A percentile compares a stretch with the other conserved stretches of the same genome.
These are phyloP conservation scores for Capsella rubella DNA, from an alignment of 441 rosid species.

Conservation along the genomic window DNA sequence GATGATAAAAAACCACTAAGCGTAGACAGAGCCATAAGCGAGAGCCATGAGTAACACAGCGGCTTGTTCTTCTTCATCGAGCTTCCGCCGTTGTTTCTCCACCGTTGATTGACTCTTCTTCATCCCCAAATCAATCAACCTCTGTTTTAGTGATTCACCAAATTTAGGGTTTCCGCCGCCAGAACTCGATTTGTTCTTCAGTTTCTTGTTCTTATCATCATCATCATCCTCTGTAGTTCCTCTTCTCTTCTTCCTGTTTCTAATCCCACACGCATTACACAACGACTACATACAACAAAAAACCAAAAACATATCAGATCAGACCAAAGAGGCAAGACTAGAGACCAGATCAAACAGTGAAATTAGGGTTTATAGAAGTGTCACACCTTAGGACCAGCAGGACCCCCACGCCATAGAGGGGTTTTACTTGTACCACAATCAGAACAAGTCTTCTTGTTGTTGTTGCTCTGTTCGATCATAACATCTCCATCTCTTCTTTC, in stretches of 20 bases:
- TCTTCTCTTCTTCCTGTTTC: constrained; percentile 54
- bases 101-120: constrained; percentile 58
- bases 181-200: constrained; percentile 43
- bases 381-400: constrained; percentile 63
- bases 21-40: constrained; percentile 81
- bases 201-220: constrained; percentile 49
- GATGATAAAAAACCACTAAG: constrained; percentile 34
- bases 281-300: constrained; percentile 47
- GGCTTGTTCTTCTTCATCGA: constrained; percentile 92
- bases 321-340: neutral
- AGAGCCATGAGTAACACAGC: constrained; percentile 89
- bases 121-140: constrained; percentile 63
- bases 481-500: neutral
- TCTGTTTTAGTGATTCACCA: constrained; percentile 61
- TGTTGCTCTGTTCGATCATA: constrained; percentile 26
- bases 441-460: constrained; percentile 47
- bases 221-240: constrained; percentile 41
- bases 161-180: constrained; percentile 40
- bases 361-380: constrained; percentile 3
- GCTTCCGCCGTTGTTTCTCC: constrained; percentile 67
- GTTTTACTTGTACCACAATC: constrained; percentile 65
- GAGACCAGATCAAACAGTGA: neutral
- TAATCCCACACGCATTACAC: constrained; percentile 77
- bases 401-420: constrained; percentile 76
- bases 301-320: neutral